Conservation (phyloP, 805 yeast species). For the Yarrowia keelungensis region DNA sequence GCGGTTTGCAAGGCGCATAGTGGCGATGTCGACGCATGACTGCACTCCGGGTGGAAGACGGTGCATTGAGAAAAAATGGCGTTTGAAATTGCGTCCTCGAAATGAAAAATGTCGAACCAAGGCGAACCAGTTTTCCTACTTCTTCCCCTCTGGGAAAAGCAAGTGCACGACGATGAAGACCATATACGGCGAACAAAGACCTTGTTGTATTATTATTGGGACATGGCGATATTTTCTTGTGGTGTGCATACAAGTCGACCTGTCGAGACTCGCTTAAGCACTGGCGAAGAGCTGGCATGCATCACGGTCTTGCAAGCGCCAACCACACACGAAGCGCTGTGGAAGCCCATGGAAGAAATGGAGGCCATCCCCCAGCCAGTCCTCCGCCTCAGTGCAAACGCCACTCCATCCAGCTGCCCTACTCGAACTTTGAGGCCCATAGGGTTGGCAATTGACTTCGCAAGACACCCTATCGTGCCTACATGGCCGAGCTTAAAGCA, state of each 20-base stretch:
- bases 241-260: background rate
- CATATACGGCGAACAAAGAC: background rate
- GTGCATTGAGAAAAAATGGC: background rate
- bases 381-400: background rate
- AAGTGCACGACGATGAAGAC: background rate
- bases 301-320: too few relatives aligned
- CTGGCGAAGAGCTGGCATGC: background rate
- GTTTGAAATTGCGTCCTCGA: too few relatives aligned
- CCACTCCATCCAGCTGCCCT: constrained; percentile 14
- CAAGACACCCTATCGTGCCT: constrained; percentile 19
- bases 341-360: too few relatives aligned
- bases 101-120: background rate
- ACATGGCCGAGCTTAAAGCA: background rate
- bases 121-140: too few relatives aligned
- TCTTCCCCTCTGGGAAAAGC: background rate
- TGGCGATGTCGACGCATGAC: constrained; percentile 16
- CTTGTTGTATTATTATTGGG: background rate
- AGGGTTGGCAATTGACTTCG: constrained; percentile 9
- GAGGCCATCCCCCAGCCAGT: too few relatives aligned
- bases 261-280: background rate
- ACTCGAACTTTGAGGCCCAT: background rate
- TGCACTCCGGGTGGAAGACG: background rate
- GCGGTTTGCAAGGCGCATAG: background rate
- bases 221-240: background rate
- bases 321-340: too few relatives aligned